Evolutionary conservation across 2,329 filamentous ascomycete genomes (phyloP).

Genomic region (Verticillium alfalfae): DNA sequence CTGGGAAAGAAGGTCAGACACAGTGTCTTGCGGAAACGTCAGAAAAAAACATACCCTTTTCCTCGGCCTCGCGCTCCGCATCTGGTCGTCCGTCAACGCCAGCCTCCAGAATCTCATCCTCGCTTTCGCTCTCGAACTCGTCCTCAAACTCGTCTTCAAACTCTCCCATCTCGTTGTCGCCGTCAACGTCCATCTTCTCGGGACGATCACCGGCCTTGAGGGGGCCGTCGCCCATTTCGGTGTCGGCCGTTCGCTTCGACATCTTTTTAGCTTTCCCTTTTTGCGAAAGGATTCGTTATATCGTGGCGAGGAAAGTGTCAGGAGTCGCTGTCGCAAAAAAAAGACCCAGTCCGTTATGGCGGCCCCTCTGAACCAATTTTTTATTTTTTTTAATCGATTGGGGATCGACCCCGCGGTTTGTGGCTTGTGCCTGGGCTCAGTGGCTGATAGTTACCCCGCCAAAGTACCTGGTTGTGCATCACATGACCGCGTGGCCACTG

Average conservation of each 20-base stretch:
- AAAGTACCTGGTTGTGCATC: neutral
- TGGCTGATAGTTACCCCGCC: conserved; percentile 8
- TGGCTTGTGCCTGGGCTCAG: conserved; percentile 4
- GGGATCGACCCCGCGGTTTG: conserved; percentile 10
- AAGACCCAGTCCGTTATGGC: neutral
- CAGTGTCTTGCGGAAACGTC: neutral
- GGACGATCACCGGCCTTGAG: conserved; percentile 58
- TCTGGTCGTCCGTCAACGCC: conserved; percentile 91
- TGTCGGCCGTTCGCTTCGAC: conserved; percentile 56
- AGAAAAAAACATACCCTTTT: conserved; percentile 52
- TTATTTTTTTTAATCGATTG: neutral
- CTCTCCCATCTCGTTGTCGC: conserved; percentile 61
- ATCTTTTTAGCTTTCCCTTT: conserved; percentile 26
- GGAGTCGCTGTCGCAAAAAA: neutral
- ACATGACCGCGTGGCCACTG: conserved; percentile 3
- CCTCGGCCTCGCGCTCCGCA: conserved; percentile 85
- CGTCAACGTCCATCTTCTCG: conserved; percentile 62
- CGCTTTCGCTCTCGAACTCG: conserved; percentile 83
- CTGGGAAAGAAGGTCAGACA: conserved; percentile 18
- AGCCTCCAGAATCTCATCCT: conserved; percentile 88
- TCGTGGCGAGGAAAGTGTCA: neutral
- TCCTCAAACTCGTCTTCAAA: conserved; percentile 96
- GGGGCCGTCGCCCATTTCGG: conserved; percentile 37
- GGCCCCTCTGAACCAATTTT: neutral
- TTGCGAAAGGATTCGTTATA: neutral